These are phyloP conservation scores for Backusella luteola DNA, from an alignment of 192 early-diverging fungal genomes.

Conservation along the genomic window DNA sequence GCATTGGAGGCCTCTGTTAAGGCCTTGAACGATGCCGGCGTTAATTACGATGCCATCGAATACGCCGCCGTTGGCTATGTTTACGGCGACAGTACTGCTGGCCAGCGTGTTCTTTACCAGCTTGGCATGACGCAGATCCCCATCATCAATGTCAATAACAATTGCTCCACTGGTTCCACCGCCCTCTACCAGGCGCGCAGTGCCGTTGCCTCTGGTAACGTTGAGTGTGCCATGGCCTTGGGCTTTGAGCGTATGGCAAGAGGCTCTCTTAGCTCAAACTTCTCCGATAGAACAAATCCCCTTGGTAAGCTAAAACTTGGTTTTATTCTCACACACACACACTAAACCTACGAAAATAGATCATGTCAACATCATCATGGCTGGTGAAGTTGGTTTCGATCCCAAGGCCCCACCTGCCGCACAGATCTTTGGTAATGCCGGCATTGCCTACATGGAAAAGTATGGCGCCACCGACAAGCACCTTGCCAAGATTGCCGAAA, in stretches of 20 bases:
- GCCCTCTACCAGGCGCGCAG: conserved; percentile 65
- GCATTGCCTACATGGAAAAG: conserved; percentile 66
- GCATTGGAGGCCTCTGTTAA: conserved; percentile 64
- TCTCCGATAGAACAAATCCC: conserved; percentile 62
- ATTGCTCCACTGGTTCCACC: conserved; percentile 74
- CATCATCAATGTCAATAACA: conserved; percentile 74
- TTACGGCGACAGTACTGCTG: conserved; percentile 66
- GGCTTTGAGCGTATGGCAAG: conserved; percentile 73
- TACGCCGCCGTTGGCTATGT: conserved; percentile 47
- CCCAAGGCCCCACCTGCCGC: conserved; percentile 57
- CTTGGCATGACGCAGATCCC: conserved; percentile 75
- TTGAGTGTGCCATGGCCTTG: conserved; percentile 70
- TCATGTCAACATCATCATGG: conserved; percentile 54
- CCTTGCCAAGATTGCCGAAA: conserved; percentile 69
- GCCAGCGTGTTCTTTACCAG: conserved; percentile 71
- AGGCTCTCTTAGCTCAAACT: conserved; percentile 50
- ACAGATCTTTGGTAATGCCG: conserved; percentile 74
- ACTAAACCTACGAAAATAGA: conserved; percentile 32
- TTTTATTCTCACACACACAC: not conserved
- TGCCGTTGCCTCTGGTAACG: conserved; percentile 55
- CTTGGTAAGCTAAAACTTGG: conserved; percentile 33
- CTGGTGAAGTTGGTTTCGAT: conserved; percentile 53
- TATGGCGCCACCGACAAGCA: conserved; percentile 56
- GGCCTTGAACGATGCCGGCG: conserved; percentile 68
- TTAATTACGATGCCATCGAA: conserved; percentile 67